Evolutionary conservation across 345 rosid species (phyloP).

Genomic region (Boechera divaricarpa): DNA sequence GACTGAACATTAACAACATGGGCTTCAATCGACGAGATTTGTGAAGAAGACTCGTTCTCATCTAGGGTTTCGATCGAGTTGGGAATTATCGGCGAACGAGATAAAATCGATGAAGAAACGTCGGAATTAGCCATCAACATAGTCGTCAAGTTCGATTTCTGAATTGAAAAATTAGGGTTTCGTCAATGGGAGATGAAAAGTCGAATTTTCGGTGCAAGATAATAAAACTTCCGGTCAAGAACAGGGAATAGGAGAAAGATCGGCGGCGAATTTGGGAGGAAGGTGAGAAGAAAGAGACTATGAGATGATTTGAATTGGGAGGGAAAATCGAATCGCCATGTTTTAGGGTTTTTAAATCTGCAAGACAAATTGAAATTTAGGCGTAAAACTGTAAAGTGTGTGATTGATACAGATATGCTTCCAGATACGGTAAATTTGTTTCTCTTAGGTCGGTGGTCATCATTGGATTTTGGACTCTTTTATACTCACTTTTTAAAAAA

Average conservation of each 20-base stretch:
- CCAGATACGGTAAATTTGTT: too few species aligned
- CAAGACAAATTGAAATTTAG: background rate
- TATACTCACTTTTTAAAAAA: too few species aligned
- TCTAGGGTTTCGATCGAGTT: constrained; percentile 36
- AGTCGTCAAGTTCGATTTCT: background rate
- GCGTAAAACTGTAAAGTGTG: constrained; percentile 7
- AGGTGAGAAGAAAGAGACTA: constrained; percentile 8
- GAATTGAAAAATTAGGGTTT: constrained; percentile 31
- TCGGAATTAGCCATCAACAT: constrained; percentile 18
- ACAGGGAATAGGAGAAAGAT: background rate
- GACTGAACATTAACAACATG: constrained; percentile 19
- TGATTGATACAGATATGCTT: too few species aligned
- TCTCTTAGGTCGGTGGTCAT: too few species aligned
- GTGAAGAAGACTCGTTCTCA: constrained; percentile 5
- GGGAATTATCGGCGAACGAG: constrained; percentile 22
- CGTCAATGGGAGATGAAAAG: background rate
- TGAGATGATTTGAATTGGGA: constrained; percentile 29
- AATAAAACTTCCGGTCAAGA: background rate
- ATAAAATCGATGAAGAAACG: background rate
- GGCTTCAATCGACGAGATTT: constrained; percentile 19
- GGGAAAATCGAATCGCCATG: constrained; percentile 44
- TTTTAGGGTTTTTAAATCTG: constrained; percentile 14
- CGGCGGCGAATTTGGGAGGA: background rate
- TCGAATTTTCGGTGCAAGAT: background rate
- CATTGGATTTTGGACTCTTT: too few species aligned